phyloP scores from a whole-genome alignment of 768 basidiomycete species.

The Pleurotus pulmonarius region DNA sequence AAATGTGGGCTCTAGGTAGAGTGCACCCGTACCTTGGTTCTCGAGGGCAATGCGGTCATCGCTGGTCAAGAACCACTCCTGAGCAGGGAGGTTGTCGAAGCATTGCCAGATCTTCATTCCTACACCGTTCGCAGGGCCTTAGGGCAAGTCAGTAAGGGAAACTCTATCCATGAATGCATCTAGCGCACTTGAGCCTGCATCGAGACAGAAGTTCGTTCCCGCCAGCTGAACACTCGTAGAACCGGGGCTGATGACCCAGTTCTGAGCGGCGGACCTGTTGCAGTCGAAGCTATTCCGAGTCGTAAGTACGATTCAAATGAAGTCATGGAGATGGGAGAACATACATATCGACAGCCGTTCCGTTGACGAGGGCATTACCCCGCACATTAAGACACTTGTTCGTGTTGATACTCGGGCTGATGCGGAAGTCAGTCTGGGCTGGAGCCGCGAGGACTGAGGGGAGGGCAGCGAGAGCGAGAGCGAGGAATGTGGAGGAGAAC shows the following conservation, averaged over 20 bases:
- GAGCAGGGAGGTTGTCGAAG: conserved; percentile 1
- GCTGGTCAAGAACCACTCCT: background rate
- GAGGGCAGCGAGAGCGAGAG: no score
- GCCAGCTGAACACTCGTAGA: background rate
- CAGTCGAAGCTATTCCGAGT: background rate
- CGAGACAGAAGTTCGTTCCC: background rate
- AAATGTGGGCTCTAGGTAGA: background rate
- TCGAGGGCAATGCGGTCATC: conserved; percentile 1
- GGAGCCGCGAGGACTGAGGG: no score
- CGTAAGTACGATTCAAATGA: no score
- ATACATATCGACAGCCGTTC: background rate
- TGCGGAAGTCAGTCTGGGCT: no score
- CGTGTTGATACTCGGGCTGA: conserved; percentile 7
- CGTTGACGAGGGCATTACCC: conserved; percentile 8
- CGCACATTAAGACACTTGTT: conserved; percentile 1
- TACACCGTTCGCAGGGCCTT: background rate
- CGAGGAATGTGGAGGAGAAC: no score
- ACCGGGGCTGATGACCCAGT: background rate
- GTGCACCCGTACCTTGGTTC: conserved; percentile 14
- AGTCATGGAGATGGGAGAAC: no score
- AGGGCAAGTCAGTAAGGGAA: background rate
- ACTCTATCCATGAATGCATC: background rate
- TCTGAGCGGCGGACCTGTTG: background rate
- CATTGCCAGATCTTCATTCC: conserved; percentile 4
- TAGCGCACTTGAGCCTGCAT: background rate